Percentiles rank a stretch among this genome's conserved stretches.
Evolutionary conservation across 1,284 basidiomycete species (phyloP).

Genomic region (Pseudozyma thailandica): DNA sequence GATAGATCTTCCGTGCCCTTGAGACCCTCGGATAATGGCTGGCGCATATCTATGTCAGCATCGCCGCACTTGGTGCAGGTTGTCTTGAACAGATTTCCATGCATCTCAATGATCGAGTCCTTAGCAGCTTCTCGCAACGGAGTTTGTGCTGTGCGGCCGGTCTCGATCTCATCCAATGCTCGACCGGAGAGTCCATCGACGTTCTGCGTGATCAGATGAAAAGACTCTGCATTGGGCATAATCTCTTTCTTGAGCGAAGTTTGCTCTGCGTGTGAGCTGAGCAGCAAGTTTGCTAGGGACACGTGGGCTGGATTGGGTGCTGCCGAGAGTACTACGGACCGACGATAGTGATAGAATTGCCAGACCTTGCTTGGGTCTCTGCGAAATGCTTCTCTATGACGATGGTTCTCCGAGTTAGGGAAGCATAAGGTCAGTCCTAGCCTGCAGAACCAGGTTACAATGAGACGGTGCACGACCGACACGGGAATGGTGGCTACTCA

Average conservation of each 20-base stretch:
- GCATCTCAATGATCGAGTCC: conserved; percentile 73
- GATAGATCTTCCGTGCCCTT: conserved; percentile 72
- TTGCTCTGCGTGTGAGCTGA: conserved; percentile 1
- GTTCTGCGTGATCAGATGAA: conserved; percentile 76
- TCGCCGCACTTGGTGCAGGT: conserved; percentile 72
- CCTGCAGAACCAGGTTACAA: neutral
- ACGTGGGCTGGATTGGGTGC: conserved; percentile 74
- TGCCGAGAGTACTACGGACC: conserved; percentile 71
- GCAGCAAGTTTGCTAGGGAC: conserved; percentile 72
- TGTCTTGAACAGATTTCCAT: conserved; percentile 75
- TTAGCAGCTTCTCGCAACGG: neutral
- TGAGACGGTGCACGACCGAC: neutral
- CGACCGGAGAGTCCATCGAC: conserved; percentile 74
- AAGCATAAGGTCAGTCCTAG: neutral
- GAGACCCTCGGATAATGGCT: conserved; percentile 73
- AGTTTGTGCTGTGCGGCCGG: neutral
- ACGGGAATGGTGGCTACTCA: conserved; percentile 17
- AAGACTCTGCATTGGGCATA: conserved; percentile 23
- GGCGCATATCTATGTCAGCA: conserved; percentile 69
- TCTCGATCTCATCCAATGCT: conserved; percentile 53
- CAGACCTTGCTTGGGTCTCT: conserved; percentile 74
- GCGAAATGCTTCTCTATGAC: conserved; percentile 71
- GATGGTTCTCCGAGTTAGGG: neutral
- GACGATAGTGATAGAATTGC: conserved; percentile 76
- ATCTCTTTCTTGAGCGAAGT: neutral